Percentiles rank a stretch among this genome's conserved stretches.
These are phyloP conservation scores for Globisporangium rhizosaccharum DNA, from an alignment of 352 stramenopile genomes.

Conservation along the genomic window DNA sequence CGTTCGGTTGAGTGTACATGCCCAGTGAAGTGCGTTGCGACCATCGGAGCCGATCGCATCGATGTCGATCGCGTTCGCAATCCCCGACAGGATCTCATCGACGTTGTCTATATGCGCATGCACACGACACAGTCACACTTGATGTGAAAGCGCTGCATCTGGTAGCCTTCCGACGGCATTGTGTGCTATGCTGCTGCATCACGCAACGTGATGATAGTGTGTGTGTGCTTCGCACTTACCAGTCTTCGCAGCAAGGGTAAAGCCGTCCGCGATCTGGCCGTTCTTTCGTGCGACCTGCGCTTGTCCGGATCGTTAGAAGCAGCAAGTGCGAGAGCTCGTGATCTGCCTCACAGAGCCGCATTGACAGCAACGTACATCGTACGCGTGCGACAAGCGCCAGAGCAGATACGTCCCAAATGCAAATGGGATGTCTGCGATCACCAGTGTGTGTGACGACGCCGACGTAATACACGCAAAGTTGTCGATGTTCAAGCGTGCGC, in stretches of 20 bases:
- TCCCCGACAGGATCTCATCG: slow-evolving; percentile 59
- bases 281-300: slow-evolving; percentile 33
- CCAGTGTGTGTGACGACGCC: slow-evolving; percentile 25
- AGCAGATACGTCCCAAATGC: slow-evolving; percentile 38
- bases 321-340: background rate
- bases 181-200: background rate
- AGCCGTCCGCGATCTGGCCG: slow-evolving; percentile 49
- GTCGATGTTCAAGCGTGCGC: slow-evolving; percentile 32
- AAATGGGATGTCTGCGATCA: slow-evolving; percentile 41
- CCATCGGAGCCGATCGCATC: slow-evolving; percentile 67
- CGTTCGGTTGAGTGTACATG: slow-evolving; percentile 64
- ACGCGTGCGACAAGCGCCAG: slow-evolving; percentile 59
- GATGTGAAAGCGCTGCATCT: background rate
- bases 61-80: slow-evolving; percentile 72
- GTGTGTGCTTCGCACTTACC: slow-evolving; percentile 10
- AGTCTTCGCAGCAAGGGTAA: slow-evolving; percentile 73
- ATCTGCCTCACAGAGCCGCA: background rate
- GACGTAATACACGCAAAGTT: slow-evolving; percentile 56
- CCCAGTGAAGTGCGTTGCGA: slow-evolving; percentile 78
- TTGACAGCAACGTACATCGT: slow-evolving; percentile 29
- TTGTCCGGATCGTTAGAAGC: background rate
- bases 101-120: slow-evolving; percentile 43
- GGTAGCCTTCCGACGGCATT: background rate
- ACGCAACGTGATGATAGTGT: background rate
- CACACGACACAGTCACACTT: background rate